phyloP scores from a whole-genome alignment of 768 basidiomycete species.

The Amanita fuliginea region DNA sequence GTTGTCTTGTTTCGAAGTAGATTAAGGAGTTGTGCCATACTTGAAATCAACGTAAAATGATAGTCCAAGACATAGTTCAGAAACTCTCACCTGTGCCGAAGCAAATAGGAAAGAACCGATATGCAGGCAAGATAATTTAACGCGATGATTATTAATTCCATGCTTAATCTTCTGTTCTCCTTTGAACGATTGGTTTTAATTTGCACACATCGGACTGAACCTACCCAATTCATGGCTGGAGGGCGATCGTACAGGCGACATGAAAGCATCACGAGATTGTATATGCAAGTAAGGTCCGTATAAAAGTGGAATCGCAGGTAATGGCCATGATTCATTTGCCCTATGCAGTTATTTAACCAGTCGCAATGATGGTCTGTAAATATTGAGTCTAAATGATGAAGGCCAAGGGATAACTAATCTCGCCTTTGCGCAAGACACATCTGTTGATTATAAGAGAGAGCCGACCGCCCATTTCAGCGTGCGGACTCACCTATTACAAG shows the following conservation, averaged over 20 bases:
- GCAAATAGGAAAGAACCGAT: background rate
- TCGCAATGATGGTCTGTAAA: constrained; percentile 76
- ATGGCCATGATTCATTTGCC: constrained; percentile 82
- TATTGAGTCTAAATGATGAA: constrained; percentile 4
- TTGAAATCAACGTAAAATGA: background rate
- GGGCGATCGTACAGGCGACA: constrained; percentile 9
- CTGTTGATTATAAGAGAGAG: constrained; percentile 5
- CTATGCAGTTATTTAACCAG: constrained; percentile 92
- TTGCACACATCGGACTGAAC: background rate
- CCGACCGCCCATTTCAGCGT: too few species aligned
- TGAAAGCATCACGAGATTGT: constrained; percentile 76
- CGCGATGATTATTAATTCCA: background rate
- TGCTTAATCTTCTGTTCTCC: background rate
- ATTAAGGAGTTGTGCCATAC: constrained; percentile 70
- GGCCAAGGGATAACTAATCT: constrained; percentile 9
- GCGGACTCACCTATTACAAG: constrained; percentile 56
- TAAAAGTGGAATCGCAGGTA: constrained; percentile 88
- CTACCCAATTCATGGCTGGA: background rate
- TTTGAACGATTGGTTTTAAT: background rate
- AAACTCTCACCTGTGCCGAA: background rate
- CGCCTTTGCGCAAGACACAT: background rate
- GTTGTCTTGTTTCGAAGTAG: constrained; percentile 81
- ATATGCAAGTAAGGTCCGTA: constrained; percentile 85
- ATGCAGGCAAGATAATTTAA: background rate
- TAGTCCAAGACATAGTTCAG: background rate